Evolutionary conservation across 306 rosid species (phyloP).

Genomic region (Inga leiocalycina): DNA sequence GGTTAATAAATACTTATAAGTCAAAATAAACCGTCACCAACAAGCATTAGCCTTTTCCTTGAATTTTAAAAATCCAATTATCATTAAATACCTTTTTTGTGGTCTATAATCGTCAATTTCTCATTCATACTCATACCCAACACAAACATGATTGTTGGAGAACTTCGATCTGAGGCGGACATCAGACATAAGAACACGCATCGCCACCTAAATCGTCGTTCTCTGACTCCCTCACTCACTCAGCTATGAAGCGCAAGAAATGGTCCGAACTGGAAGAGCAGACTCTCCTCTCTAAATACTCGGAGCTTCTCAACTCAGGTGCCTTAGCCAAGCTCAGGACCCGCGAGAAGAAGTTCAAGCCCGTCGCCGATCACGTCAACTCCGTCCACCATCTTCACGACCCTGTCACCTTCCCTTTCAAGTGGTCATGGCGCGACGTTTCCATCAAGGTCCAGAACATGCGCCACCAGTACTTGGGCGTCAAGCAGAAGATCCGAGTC

Average conservation of each 20-base stretch:
- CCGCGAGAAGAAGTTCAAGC: conserved; percentile 96
- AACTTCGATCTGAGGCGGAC: not conserved
- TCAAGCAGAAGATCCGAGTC: conserved; percentile 86
- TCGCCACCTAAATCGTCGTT: conserved; percentile 4
- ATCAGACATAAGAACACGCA: not conserved
- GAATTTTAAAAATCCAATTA: not conserved
- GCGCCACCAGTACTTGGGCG: conserved; percentile 96
- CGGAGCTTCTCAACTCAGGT: conserved; percentile 72
- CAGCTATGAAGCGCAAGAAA: conserved; percentile 87
- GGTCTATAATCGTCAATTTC: no score
- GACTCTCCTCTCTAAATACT: conserved; percentile 71
- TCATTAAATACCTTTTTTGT: not conserved
- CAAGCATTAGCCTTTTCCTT: no score
- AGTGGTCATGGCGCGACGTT: conserved; percentile 98
- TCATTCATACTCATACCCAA: not conserved
- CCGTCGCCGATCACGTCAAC: conserved; percentile 90
- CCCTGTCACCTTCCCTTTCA: conserved; percentile 72
- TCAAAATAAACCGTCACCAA: no score
- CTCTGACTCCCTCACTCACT: not conserved
- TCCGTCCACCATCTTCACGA: conserved; percentile 67
- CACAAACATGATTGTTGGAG: no score
- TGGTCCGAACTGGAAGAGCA: conserved; percentile 94
- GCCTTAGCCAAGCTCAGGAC: conserved; percentile 76
- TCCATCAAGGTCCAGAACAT: conserved; percentile 97
- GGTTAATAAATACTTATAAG: no score